Evolutionary conservation across 805 yeast genomes (phyloP).

Genomic region (Cyberlindnera saturnus): DNA sequence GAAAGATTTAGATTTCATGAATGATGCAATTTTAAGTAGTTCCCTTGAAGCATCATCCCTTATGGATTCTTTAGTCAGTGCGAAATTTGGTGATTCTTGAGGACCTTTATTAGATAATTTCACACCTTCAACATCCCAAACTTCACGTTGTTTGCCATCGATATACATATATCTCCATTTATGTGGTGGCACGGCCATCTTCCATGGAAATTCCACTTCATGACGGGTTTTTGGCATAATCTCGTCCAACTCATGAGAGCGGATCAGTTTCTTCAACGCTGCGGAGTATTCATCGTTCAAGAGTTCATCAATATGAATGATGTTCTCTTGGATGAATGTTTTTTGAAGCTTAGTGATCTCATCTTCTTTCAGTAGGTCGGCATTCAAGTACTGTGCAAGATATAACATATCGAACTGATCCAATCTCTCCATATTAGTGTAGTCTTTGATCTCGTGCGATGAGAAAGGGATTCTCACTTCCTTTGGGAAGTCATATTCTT

Average conservation of each 20-base stretch:
- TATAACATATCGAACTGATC: conserved; percentile 39
- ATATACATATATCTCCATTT: conserved; percentile 82
- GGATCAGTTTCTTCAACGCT: conserved; percentile 39
- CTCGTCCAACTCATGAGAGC: conserved; percentile 54
- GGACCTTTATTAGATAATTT: conserved; percentile 30
- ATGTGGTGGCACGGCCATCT: conserved; percentile 88
- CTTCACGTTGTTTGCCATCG: conserved; percentile 49
- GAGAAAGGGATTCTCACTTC: conserved; percentile 40
- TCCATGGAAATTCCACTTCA: conserved; percentile 74
- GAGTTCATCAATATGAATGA: conserved; percentile 59
- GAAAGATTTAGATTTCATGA: conserved; percentile 58
- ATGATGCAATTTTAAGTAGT: conserved; percentile 47
- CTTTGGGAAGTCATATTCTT: conserved; percentile 80
- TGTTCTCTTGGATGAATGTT: conserved; percentile 60
- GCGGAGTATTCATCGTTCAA: conserved; percentile 51
- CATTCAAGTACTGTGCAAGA: conserved; percentile 50
- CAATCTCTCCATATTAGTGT: conserved; percentile 19
- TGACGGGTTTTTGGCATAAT: conserved; percentile 49
- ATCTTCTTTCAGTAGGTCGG: conserved; percentile 36
- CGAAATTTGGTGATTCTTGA: conserved; percentile 54
- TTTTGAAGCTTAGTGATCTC: conserved; percentile 39
- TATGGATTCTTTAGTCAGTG: conserved; percentile 20
- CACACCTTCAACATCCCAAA: conserved; percentile 24
- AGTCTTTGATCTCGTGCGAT: conserved; percentile 31
- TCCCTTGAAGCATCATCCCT: conserved; percentile 28